phyloP scores from a whole-genome alignment of 805 yeast genomes.

The Saturnispora galanensis region DNA sequence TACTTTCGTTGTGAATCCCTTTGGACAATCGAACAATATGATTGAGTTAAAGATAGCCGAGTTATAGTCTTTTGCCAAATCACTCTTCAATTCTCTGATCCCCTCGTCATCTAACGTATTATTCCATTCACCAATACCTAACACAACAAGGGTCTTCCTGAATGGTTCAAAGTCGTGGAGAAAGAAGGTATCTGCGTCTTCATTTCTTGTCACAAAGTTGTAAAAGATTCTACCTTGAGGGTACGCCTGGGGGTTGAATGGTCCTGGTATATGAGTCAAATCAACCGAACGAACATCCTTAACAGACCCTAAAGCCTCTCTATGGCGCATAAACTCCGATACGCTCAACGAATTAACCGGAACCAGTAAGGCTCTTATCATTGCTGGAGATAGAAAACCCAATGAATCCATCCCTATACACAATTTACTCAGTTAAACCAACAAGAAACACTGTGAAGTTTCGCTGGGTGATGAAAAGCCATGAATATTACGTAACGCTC shows the following conservation, averaged over 20 bases:
- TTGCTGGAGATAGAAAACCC: conserved; percentile 53
- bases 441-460: too few species aligned
- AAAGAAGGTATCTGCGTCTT: conserved; percentile 37
- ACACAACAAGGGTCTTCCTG: conserved; percentile 60
- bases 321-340: conserved; percentile 34
- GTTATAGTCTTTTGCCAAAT: conserved; percentile 40
- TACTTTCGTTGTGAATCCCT: conserved; percentile 3
- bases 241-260: conserved; percentile 76
- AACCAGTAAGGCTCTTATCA: conserved; percentile 55
- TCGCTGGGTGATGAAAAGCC: too few species aligned
- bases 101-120: conserved; percentile 18
- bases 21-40: conserved; percentile 45
- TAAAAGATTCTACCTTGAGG: conserved; percentile 69
- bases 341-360: conserved; percentile 48
- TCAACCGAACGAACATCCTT: conserved; percentile 67
- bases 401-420: conserved; percentile 28
- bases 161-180: conserved; percentile 86
- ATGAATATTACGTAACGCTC: too few species aligned
- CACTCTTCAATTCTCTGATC: conserved; percentile 23
- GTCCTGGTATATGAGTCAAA: conserved; percentile 52
- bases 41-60: conserved; percentile 44
- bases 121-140: conserved; percentile 33
- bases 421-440: too few species aligned
- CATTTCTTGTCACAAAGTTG: conserved; percentile 46
- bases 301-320: conserved; percentile 35